Evolutionary conservation across 2,329 filamentous ascomycete genomes (phyloP).

Genomic region (Coleophoma eucalyptorum): DNA sequence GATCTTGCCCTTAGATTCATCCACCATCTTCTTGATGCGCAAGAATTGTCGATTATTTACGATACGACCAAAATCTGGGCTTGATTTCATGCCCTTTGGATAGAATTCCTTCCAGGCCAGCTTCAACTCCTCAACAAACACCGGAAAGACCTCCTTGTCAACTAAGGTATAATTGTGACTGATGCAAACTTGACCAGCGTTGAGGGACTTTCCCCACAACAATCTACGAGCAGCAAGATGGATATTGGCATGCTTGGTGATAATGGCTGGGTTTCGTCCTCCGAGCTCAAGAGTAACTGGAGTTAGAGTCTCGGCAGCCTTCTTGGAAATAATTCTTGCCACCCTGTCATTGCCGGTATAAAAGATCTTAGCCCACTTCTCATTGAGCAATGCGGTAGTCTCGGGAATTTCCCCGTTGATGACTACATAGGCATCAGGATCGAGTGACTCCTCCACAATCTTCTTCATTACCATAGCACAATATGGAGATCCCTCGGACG

Average conservation of each 20-base stretch:
- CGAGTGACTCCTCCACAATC: conserved; percentile 72
- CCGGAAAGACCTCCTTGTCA: conserved; percentile 67
- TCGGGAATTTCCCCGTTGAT: conserved; percentile 80
- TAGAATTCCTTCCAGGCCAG: conserved; percentile 72
- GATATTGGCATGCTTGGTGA: conserved; percentile 79
- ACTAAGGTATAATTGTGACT: conserved; percentile 90
- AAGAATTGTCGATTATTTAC: conserved; percentile 77
- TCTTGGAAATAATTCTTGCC: conserved; percentile 83
- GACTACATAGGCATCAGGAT: conserved; percentile 70
- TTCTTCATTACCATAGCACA: conserved; percentile 77
- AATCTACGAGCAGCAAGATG: conserved; percentile 78
- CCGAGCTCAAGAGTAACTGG: conserved; percentile 88
- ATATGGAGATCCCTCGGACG: conserved; percentile 76
- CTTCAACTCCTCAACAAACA: conserved; percentile 73
- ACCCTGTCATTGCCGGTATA: conserved; percentile 82
- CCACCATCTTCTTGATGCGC: conserved; percentile 88
- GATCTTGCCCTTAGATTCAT: conserved; percentile 77
- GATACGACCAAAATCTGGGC: conserved; percentile 74
- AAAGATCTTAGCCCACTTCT: conserved; percentile 98
- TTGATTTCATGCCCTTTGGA: conserved; percentile 75
- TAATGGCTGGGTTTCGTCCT: conserved; percentile 85
- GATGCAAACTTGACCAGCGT: conserved; percentile 88
- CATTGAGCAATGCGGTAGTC: conserved; percentile 75
- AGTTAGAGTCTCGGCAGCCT: conserved; percentile 84
- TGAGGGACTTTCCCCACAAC: conserved; percentile 83